Evolutionary conservation across 2,329 filamentous ascomycete species (phyloP), one percentile per base, ranked within the genome.

Genomic region (Ustulina deusta): DNA sequence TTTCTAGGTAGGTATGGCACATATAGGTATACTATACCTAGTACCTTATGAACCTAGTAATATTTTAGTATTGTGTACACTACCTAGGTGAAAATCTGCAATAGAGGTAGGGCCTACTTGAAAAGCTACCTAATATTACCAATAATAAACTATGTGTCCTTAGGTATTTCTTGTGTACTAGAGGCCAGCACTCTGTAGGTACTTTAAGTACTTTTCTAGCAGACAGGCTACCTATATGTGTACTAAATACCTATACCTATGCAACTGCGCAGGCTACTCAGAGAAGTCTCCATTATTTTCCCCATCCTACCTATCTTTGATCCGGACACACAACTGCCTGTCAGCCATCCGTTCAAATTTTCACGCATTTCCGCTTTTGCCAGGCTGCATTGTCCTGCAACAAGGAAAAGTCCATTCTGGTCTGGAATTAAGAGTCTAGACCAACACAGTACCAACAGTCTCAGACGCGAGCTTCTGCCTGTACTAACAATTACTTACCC

Each of bases 341-440:
- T 34, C 20, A 48, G 58, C 22, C 25, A 29, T 49, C 13, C 46
- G 32, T 44, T 66, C 59, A 69, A 64, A 67, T 67, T 69, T 68
- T 69, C 61, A 68, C 61, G 57, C 61, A 69, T 65, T 65, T 68
- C 68, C 68, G 60, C 38, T 64, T 67, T 67, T 40, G 60, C 67
- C 59, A 61, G 60, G 49, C 58, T 66, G 63, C 67, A 66, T 63
- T 22, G 34, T 60, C 59, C 63, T 63, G 56, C 63, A 40, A 63
- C 66, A 62, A 66, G 54, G 34, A 44, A 66, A 44, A 46, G 20
- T 29, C 52, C 42, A 54, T 46, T 69, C 54, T 46, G 55, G 59
- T 32, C 42, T 56, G 48, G 48, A 58, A 49, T 54, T 54, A 11
- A 42, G 67, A 69, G 56, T 66, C 63, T 61, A 69, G 60, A 67